Percentiles rank a stretch among this genome's conserved stretches.
phyloP scores from a whole-genome alignment of 768 basidiomycete genomes.

The Aureoboletus auriporus region DNA sequence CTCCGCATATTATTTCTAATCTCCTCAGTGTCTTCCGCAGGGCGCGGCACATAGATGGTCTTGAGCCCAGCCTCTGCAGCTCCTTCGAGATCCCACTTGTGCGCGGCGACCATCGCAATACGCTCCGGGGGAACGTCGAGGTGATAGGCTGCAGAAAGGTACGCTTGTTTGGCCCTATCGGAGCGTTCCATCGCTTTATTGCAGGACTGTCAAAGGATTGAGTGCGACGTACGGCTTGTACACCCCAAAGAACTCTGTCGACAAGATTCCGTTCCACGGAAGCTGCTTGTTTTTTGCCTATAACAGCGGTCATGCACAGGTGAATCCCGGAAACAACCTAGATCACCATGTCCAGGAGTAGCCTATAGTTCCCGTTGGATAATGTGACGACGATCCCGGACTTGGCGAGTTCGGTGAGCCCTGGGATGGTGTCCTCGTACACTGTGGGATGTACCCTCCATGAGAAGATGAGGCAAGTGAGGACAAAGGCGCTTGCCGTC shows the following conservation, averaged over 20 bases:
- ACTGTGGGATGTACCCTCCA: conserved; percentile 31
- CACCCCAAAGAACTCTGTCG: conserved; percentile 53
- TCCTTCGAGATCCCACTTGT: conserved; percentile 52
- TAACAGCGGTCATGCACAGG: background rate
- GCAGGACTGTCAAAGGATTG: background rate
- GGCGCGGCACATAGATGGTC: conserved; percentile 55
- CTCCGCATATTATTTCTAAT: conserved; percentile 31
- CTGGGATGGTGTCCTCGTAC: conserved; percentile 53
- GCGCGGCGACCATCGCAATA: conserved; percentile 64
- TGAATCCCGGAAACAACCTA: background rate
- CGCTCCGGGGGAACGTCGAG: conserved; percentile 42
- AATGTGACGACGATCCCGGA: conserved; percentile 47
- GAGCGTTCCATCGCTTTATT: background rate
- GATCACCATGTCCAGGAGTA: conserved; percentile 57
- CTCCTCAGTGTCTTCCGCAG: conserved; percentile 38
- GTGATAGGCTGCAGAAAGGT: conserved; percentile 46
- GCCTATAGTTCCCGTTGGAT: conserved; percentile 61
- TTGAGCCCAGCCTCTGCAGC: conserved; percentile 51
- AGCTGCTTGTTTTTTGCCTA: conserved; percentile 60
- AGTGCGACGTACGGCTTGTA: conserved; percentile 59
- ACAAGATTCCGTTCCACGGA: conserved; percentile 64
- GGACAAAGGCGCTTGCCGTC: conserved; percentile 33
- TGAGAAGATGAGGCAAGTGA: conserved; percentile 29
- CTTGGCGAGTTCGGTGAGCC: conserved; percentile 49
- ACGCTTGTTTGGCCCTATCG: conserved; percentile 41